Percentiles rank a stretch among this genome's conserved stretches.
Evolutionary conservation across 2,329 filamentous ascomycete species (phyloP).

Genomic region (Talaromyces sp.): DNA sequence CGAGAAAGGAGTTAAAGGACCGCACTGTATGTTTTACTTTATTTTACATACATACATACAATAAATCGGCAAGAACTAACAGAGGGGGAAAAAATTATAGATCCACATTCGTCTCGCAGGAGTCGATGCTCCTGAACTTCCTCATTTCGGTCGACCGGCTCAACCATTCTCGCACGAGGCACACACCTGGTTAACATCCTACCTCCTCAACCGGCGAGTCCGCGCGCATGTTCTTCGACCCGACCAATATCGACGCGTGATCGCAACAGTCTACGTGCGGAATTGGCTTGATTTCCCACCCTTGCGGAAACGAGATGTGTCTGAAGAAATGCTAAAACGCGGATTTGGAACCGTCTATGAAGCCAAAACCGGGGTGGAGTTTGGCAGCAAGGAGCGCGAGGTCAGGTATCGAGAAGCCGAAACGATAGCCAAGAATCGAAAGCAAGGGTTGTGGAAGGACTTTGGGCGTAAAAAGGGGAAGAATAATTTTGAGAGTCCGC

Average conservation of each 20-base stretch:
- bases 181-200: conserved; percentile 69
- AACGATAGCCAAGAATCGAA: conserved; percentile 57
- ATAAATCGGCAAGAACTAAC: neutral
- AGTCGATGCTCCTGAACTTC: conserved; percentile 85
- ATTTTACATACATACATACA: neutral
- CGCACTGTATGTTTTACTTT: conserved; percentile 61
- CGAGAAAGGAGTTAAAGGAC: conserved; percentile 64
- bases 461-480: conserved; percentile 46
- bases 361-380: conserved; percentile 84
- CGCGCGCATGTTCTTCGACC: conserved; percentile 76
- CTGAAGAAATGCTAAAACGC: conserved; percentile 78
- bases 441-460: conserved; percentile 69
- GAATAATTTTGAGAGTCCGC: conserved; percentile 70
- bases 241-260: conserved; percentile 89
- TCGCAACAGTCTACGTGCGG: conserved; percentile 77
- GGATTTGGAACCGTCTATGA: conserved; percentile 92
- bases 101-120: conserved; percentile 87
- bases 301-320: conserved; percentile 69
- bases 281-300: conserved; percentile 40
- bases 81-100: conserved; percentile 26
- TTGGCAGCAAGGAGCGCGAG: conserved; percentile 63
- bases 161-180: conserved; percentile 84
- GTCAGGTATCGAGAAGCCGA: conserved; percentile 44
- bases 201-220: conserved; percentile 68
- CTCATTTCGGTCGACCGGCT: conserved; percentile 84